phyloP scores from a whole-genome alignment of 202 grass and related monocot species.

The Panicum virgatum region DNA sequence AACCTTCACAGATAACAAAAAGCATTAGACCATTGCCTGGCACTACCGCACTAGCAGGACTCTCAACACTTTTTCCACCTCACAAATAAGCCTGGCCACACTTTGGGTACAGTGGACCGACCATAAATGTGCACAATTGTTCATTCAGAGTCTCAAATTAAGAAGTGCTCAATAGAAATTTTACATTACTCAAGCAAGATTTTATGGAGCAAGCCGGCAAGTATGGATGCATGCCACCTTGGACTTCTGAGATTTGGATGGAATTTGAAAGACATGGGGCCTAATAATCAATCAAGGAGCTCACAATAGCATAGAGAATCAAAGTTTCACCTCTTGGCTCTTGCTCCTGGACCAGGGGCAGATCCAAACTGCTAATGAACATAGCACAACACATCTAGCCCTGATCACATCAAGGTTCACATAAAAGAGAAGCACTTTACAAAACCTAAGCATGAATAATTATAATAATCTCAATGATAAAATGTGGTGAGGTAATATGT shows the following conservation, averaged over 20 bases:
- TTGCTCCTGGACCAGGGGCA: neutral
- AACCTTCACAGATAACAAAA: neutral
- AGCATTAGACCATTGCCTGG: neutral
- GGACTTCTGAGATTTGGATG: neutral
- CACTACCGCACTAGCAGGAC: too few species aligned
- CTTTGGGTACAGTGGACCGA: neutral
- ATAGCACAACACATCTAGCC: neutral
- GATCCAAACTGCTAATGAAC: neutral
- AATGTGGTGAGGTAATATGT: neutral
- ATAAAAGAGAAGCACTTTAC: neutral
- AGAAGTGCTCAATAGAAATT: conserved; percentile 7
- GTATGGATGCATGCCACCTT: neutral
- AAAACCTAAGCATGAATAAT: neutral
- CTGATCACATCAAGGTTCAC: neutral
- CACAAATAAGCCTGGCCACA: neutral
- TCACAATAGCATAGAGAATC: neutral
- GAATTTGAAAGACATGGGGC: neutral
- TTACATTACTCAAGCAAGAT: neutral
- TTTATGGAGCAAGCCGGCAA: neutral
- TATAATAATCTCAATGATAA: neutral
- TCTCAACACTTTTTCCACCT: neutral
- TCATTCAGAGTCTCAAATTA: neutral
- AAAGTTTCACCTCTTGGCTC: neutral
- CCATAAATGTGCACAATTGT: neutral
- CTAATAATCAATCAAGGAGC: neutral